These are phyloP conservation scores for Antrodiella citrinella DNA, from an alignment of 768 basidiomycete species.

Conservation along the genomic window DNA sequence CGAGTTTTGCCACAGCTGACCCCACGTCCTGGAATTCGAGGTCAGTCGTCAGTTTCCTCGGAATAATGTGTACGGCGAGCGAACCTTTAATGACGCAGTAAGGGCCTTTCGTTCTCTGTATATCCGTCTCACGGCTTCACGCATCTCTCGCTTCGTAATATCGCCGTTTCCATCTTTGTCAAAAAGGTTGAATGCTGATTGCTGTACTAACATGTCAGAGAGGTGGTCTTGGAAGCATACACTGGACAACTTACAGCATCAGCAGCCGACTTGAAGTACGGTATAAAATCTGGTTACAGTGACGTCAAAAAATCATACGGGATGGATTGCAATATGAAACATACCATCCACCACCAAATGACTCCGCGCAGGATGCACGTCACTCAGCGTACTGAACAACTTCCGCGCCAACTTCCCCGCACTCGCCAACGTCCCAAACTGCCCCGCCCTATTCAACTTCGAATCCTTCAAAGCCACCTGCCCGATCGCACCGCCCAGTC, in stretches of 20 bases:
- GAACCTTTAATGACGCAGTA: conserved; percentile 60
- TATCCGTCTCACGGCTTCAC: conserved; percentile 73
- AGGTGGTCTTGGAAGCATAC: conserved; percentile 10
- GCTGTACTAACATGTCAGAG: conserved; percentile 27
- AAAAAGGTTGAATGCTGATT: conserved; percentile 61
- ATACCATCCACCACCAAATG: conserved; percentile 62
- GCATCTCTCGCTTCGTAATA: conserved; percentile 71
- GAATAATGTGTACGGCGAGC: conserved; percentile 10
- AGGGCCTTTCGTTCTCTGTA: conserved; percentile 72
- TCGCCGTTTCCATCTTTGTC: conserved; percentile 83
- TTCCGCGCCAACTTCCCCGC: conserved; percentile 63
- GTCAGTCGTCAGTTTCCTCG: not conserved
- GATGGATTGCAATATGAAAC: too few species aligned
- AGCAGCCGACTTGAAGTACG: conserved; percentile 63
- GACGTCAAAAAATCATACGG: not conserved
- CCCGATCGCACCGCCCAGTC: conserved; percentile 58
- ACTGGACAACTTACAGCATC: conserved; percentile 73
- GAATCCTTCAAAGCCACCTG: conserved; percentile 65
- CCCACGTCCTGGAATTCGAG: conserved; percentile 52
- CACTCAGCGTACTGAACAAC: conserved; percentile 53
- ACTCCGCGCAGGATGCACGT: conserved; percentile 48
- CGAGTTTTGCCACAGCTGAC: conserved; percentile 69
- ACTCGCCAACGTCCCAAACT: conserved; percentile 49
- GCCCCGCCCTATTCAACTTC: conserved; percentile 46
- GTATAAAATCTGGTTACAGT: conserved; percentile 52